Evolutionary conservation across 2,329 filamentous ascomycete species (phyloP), one percentile per base, ranked within the genome.

Genomic region (Calonectria pteridis): DNA sequence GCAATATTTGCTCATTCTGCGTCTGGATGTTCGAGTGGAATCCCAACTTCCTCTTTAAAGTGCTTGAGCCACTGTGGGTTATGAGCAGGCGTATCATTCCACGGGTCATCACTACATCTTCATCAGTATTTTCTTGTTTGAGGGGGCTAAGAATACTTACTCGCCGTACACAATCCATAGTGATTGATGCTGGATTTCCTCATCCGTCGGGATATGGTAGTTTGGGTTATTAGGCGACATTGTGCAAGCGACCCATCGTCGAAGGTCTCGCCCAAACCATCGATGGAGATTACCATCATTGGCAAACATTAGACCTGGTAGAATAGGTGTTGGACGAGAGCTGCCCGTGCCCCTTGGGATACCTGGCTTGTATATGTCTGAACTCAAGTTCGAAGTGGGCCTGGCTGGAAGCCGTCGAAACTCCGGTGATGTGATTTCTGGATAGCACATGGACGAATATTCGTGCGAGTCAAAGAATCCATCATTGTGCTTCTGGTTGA

Each of bases 121-220:
- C 10, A 20, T 62, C 4, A 62, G 16, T 20, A 62, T 6, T 1
- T 2, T 11, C 2, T 23, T 18, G 2, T 40, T 40, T 10, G n/a
- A 9, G 7, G 20, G 16, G 7, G 18, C 3, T 13, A 37, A 6
- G 23, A 28, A 20, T 2, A 74, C 77, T 75, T 29, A 79, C 77
- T 79, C 77, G n/a, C 78, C 81, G 20, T 75, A 78, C 20, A 84
- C 68, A 29, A 84, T 82, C 51, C 77, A 79, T 1, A 80, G 75
- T 9, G 82, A 82, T 69, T 84, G 80, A 20, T 75, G 68, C 35
- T 82, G 75, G 2, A 85, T 69, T 64, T 84, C 83, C 7, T 80
- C 79, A 29, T 85, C 84, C 0, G 82, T 83, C 1, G 83, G 82
- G 0, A 82, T 64, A 2, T 78, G 77, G 59, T 62, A 79, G 70